Conservation (phyloP, 2,329 filamentous ascomycete genomes). For the Aspergillus novoparasiticus region DNA sequence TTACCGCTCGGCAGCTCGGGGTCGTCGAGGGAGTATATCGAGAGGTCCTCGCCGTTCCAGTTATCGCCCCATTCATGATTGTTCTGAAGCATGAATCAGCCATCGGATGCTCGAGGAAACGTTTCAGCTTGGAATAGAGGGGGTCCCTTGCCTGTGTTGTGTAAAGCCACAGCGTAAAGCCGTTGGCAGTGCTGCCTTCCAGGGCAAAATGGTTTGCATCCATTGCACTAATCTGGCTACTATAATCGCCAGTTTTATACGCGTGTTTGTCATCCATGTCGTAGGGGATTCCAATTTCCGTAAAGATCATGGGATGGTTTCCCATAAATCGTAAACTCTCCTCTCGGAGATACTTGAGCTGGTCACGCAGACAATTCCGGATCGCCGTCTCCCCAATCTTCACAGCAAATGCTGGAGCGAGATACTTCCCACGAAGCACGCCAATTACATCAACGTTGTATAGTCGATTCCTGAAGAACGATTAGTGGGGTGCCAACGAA, state of each 20-base stretch:
- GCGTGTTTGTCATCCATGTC: slow-evolving; percentile 98
- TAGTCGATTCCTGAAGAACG: slow-evolving; percentile 67
- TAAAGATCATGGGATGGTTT: slow-evolving; percentile 83
- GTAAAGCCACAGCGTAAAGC: slow-evolving; percentile 90
- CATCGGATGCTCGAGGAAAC: background rate
- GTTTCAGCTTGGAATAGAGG: background rate
- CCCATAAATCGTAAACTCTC: slow-evolving; percentile 90
- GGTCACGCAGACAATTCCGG: slow-evolving; percentile 86
- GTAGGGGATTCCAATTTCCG: slow-evolving; percentile 96
- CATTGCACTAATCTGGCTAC: slow-evolving; percentile 86
- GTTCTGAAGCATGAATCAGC: slow-evolving; percentile 58
- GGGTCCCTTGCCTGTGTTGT: slow-evolving; percentile 59
- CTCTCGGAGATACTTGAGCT: slow-evolving; percentile 77
- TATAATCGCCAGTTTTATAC: slow-evolving; percentile 94
- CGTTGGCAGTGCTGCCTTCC: slow-evolving; percentile 80
- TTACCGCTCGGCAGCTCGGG: slow-evolving; percentile 53
- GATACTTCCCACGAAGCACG: slow-evolving; percentile 83
- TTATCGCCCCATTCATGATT: slow-evolving; percentile 86
- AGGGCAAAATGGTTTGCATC: slow-evolving; percentile 95
- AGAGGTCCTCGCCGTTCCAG: slow-evolving; percentile 97
- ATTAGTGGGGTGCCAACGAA: slow-evolving; percentile 17
- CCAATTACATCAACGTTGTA: slow-evolving; percentile 98
- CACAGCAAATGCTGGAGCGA: slow-evolving; percentile 86
- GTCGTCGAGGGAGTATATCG: slow-evolving; percentile 85
- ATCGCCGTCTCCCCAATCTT: slow-evolving; percentile 93